These are phyloP conservation scores for Talaromyces ruber DNA, from an alignment of 495 filamentous ascomycete species.

Conservation along the genomic window DNA sequence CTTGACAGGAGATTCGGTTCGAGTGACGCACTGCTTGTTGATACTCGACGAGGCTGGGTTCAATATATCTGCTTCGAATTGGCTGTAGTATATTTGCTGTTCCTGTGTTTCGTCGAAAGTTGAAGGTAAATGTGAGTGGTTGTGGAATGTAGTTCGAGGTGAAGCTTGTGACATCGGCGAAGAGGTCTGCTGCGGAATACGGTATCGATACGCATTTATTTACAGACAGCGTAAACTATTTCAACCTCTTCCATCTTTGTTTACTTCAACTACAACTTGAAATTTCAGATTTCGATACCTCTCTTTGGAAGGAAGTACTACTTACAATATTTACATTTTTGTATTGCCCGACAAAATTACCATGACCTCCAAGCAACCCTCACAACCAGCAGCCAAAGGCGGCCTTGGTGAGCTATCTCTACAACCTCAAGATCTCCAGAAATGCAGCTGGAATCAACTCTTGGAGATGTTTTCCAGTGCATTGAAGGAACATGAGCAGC, in stretches of 20 bases:
- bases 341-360: not conserved
- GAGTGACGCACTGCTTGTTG: not conserved
- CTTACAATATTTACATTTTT: not conserved
- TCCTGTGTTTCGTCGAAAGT: not conserved
- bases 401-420: not conserved
- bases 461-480: constrained; percentile 52
- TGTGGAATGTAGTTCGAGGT: not conserved
- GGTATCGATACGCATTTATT: constrained; percentile 1
- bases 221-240: not conserved
- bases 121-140: not conserved
- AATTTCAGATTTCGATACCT: not conserved
- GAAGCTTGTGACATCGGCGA: not conserved
- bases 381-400: not conserved
- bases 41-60: not conserved
- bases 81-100: not conserved
- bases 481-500: constrained; percentile 47
- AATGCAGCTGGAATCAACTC: constrained; percentile 61
- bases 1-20: not conserved
- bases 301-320: not conserved
- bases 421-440: constrained; percentile 16
- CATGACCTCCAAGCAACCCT: not conserved
- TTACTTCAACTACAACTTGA: not conserved
- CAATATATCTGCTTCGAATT: not conserved
- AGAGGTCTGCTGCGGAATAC: not conserved
- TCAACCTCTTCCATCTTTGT: not conserved